phyloP scores from a whole-genome alignment of 176 grass and related monocot genomes.

The Triticum turgidum region DNA sequence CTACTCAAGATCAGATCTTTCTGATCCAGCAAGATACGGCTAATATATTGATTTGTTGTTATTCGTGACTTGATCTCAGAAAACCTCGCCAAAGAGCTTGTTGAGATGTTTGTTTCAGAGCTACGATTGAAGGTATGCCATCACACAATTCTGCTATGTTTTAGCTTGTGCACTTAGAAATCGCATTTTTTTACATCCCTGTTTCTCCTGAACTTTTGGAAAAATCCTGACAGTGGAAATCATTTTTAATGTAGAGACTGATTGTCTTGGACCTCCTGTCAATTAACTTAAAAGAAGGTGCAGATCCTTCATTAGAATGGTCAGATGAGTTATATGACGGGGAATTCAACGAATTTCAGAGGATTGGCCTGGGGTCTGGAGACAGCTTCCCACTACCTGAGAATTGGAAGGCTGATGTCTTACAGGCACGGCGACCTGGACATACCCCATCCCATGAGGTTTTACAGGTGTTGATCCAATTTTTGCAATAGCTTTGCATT shows the following conservation, averaged over 20 bases:
- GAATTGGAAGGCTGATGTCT: constrained; percentile 37
- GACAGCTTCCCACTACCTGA: constrained; percentile 40
- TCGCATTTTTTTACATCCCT: neutral
- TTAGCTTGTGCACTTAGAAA: constrained; percentile 10
- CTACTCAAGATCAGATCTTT: neutral
- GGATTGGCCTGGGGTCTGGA: constrained; percentile 49
- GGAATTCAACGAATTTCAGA: constrained; percentile 56
- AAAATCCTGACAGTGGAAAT: constrained; percentile 27
- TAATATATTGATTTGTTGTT: constrained; percentile 4
- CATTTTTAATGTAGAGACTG: constrained; percentile 54
- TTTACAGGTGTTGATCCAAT: constrained; percentile 58
- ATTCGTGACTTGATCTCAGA: constrained; percentile 53
- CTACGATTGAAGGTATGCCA: constrained; percentile 69
- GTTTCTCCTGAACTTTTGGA: neutral
- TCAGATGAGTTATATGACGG: constrained; percentile 64
- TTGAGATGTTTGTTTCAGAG: constrained; percentile 78
- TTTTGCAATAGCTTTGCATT: neutral
- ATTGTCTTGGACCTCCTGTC: constrained; percentile 59
- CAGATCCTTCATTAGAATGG: constrained; percentile 38
- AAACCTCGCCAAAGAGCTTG: constrained; percentile 62
- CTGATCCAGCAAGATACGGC: constrained; percentile 1
- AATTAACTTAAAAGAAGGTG: constrained; percentile 39
- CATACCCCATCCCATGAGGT: constrained; percentile 39
- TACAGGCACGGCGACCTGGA: constrained; percentile 6
- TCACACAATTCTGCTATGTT: constrained; percentile 1